A percentile compares a stretch with the other conserved stretches of the same genome.
Conservation (phyloP, 805 yeast genomes). For the Cyberlindnera galapagoensis region DNA sequence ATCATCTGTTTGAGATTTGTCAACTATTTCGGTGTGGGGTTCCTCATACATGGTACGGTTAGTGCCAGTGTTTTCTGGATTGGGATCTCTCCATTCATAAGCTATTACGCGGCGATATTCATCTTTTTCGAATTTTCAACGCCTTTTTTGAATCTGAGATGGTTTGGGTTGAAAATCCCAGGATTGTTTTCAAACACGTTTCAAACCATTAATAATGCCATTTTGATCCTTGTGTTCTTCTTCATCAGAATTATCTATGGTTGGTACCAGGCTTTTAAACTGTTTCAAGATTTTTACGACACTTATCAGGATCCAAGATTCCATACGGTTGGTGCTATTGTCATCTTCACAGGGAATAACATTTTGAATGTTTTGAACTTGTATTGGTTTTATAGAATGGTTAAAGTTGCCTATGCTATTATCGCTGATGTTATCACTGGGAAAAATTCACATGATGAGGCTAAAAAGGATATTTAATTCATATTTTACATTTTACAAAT, state of each 20-base stretch:
- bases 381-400: slow-evolving; percentile 79
- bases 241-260: slow-evolving; percentile 72
- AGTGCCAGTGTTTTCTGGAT: slow-evolving; percentile 63
- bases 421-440: slow-evolving; percentile 23
- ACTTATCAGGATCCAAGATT: slow-evolving; percentile 32
- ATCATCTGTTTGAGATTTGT: slow-evolving; percentile 51
- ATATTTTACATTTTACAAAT: neutral
- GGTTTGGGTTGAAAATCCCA: slow-evolving; percentile 75
- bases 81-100: slow-evolving; percentile 58
- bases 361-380: slow-evolving; percentile 57
- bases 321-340: slow-evolving; percentile 33
- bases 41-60: slow-evolving; percentile 69
- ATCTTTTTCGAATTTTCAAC: slow-evolving; percentile 76
- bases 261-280: slow-evolving; percentile 49
- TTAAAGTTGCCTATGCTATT: slow-evolving; percentile 49
- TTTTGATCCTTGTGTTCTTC: slow-evolving; percentile 60
- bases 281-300: slow-evolving; percentile 38
- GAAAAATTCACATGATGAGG: slow-evolving; percentile 18
- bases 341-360: slow-evolving; percentile 38
- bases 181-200: slow-evolving; percentile 44
- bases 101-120: slow-evolving; percentile 68
- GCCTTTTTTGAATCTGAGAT: slow-evolving; percentile 80
- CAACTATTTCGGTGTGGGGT: slow-evolving; percentile 62
- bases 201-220: slow-evolving; percentile 56
- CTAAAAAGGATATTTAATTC: slow-evolving; percentile 20